Conservation (phyloP, 2,329 filamentous ascomycete species). For the Microdochium bolleyi region DNA sequence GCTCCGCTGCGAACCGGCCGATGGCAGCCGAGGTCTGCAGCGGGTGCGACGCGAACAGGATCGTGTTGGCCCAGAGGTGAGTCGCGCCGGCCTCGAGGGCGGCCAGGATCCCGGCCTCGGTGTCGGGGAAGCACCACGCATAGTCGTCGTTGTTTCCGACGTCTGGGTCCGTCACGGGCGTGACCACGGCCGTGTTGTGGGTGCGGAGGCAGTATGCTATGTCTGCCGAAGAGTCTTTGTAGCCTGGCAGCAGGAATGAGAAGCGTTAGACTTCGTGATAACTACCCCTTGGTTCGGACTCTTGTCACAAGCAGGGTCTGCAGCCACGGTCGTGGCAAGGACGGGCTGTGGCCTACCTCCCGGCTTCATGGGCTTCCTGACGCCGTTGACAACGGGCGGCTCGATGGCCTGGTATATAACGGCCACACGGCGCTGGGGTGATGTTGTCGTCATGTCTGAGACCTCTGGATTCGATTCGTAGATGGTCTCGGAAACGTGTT, state of each 20-base stretch:
- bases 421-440: constrained; percentile 22
- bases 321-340: no score
- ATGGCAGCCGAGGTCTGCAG: constrained; percentile 31
- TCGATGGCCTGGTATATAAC: constrained; percentile 38
- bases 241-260: constrained; percentile 21
- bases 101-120: constrained; percentile 28
- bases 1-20: constrained; percentile 14
- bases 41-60: constrained; percentile 38
- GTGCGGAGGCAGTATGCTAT: constrained; percentile 30
- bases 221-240: constrained; percentile 38
- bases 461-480: no score
- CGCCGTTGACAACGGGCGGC: constrained; percentile 35
- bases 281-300: no score
- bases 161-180: constrained; percentile 17
- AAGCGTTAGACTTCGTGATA: no score
- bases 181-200: constrained; percentile 20
- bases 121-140: constrained; percentile 35
- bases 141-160: constrained; percentile 13
- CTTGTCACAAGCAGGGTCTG: no score
- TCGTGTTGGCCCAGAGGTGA: constrained; percentile 42
- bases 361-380: constrained; percentile 39
- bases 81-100: constrained; percentile 31
- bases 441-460: neutral
- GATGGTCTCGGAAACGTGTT: no score
- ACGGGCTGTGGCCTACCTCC: constrained; percentile 21